Evolutionary conservation across 345 rosid genomes (phyloP).

Genomic region (Jatropha curcas): DNA sequence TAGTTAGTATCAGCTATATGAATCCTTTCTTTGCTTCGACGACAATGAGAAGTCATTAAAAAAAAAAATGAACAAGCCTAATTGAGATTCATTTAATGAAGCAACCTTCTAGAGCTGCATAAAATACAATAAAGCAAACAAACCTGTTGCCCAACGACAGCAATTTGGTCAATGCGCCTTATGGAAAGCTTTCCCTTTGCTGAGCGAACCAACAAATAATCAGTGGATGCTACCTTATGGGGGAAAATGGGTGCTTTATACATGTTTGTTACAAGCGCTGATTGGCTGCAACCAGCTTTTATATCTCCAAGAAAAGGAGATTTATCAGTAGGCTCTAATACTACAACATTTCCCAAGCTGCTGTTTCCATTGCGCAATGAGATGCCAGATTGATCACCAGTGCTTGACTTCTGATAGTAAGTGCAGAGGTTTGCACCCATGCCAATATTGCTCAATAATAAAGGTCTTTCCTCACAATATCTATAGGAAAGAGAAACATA

Average conservation of each 20-base stretch:
- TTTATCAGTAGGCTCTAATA: constrained; percentile 81
- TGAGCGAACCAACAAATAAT: constrained; percentile 86
- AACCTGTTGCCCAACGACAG: constrained; percentile 96
- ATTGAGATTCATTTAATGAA: neutral
- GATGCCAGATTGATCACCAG: constrained; percentile 69
- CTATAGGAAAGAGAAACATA: constrained; percentile 35
- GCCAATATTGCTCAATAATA: constrained; percentile 80
- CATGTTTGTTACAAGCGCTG: constrained; percentile 93
- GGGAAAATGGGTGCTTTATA: constrained; percentile 85
- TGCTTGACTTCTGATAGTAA: constrained; percentile 80
- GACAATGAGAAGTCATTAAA: neutral
- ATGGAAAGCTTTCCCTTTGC: constrained; percentile 93
- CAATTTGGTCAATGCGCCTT: constrained; percentile 86
- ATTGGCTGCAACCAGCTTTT: constrained; percentile 74
- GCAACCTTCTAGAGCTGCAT: neutral
- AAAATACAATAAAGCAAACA: constrained; percentile 19
- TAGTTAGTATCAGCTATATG: too few relatives aligned
- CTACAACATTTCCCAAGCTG: constrained; percentile 66
- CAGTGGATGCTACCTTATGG: constrained; percentile 81
- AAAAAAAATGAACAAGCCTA: neutral
- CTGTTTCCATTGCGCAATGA: constrained; percentile 53
- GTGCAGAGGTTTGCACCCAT: constrained; percentile 97
- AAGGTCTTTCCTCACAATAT: constrained; percentile 96
- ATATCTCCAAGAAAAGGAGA: constrained; percentile 98
- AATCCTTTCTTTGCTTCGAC: too few relatives aligned